Conservation (phyloP, 768 basidiomycete species). For the Termitomyces sp. region DNA sequence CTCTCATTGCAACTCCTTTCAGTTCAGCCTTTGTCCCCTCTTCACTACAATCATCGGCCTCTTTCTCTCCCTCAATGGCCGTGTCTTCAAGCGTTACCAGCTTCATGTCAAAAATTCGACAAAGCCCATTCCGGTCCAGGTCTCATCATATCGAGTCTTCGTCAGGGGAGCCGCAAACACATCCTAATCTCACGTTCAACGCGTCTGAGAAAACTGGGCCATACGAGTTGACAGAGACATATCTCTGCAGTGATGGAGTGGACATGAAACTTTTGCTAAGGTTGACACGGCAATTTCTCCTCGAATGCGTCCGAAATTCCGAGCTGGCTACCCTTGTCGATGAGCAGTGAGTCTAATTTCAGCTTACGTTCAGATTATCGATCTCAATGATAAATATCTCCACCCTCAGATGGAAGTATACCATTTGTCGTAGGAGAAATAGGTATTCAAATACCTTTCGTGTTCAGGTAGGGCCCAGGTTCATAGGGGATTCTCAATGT, state of each 20-base stretch:
- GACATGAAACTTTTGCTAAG: slow-evolving; percentile 53
- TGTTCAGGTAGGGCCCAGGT: slow-evolving; percentile 45
- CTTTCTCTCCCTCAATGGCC: slow-evolving; percentile 11
- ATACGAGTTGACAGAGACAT: slow-evolving; percentile 35
- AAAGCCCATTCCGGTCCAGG: slow-evolving; percentile 19
- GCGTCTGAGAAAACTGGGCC: slow-evolving; percentile 20
- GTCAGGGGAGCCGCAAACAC: slow-evolving; percentile 37
- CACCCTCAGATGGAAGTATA: slow-evolving; percentile 53
- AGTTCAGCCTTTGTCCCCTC: slow-evolving; percentile 5
- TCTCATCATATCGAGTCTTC: slow-evolving; percentile 24
- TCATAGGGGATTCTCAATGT: background rate
- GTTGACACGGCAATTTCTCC: slow-evolving; percentile 42
- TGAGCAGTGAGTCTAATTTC: slow-evolving; percentile 49
- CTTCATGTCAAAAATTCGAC: slow-evolving; percentile 50
- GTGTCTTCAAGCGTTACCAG: slow-evolving; percentile 26
- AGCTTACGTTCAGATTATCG: background rate
- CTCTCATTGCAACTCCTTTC: background rate
- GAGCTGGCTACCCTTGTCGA: slow-evolving; percentile 58
- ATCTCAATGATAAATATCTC: slow-evolving; percentile 6
- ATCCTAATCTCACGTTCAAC: slow-evolving; percentile 25
- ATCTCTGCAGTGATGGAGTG: slow-evolving; percentile 57
- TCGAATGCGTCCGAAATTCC: slow-evolving; percentile 40
- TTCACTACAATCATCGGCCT: slow-evolving; percentile 7
- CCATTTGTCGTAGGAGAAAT: slow-evolving; percentile 48
- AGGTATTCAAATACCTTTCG: slow-evolving; percentile 37